phyloP scores from a whole-genome alignment of 768 basidiomycete genomes.

The Termitomyces bulborhizus region DNA sequence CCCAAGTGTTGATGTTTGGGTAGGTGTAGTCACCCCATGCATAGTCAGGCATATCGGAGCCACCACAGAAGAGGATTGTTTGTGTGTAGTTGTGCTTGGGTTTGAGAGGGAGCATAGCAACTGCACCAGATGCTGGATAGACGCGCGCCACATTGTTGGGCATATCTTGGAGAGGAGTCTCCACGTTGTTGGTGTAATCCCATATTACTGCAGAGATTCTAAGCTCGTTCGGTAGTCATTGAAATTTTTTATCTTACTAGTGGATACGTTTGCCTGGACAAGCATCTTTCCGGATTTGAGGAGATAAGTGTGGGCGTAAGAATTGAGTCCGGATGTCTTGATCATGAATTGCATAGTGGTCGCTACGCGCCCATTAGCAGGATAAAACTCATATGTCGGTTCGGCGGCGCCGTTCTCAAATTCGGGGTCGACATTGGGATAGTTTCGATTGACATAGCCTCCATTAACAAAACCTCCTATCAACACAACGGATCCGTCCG shows the following conservation, averaged over 20 bases:
- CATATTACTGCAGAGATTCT: constrained; percentile 25
- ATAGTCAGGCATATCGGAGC: constrained; percentile 66
- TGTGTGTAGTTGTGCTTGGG: constrained; percentile 83
- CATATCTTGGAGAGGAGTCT: constrained; percentile 65
- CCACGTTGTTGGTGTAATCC: constrained; percentile 51
- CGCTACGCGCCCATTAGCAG: constrained; percentile 42
- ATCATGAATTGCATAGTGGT: constrained; percentile 64
- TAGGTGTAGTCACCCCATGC: constrained; percentile 72
- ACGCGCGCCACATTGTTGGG: constrained; percentile 69
- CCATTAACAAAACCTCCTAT: constrained; percentile 79
- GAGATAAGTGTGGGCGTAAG: constrained; percentile 69
- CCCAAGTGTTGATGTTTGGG: constrained; percentile 69
- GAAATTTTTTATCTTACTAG: constrained; percentile 40
- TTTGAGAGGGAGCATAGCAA: constrained; percentile 85
- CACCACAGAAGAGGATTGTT: constrained; percentile 88
- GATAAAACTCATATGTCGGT: constrained; percentile 81
- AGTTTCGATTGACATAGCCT: constrained; percentile 74
- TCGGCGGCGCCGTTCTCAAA: constrained; percentile 67
- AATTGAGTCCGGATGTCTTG: constrained; percentile 71
- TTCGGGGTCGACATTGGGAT: constrained; percentile 58
- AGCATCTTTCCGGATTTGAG: constrained; percentile 74
- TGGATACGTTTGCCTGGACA: constrained; percentile 75
- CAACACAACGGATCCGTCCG: constrained; percentile 71
- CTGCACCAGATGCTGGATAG: constrained; percentile 85
- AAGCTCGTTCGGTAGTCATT: neutral